Percentiles rank a stretch among this genome's conserved stretches.
These are phyloP conservation scores for Coemansia sp. DNA, from an alignment of 192 early-diverging fungal genomes.

Conservation along the genomic window DNA sequence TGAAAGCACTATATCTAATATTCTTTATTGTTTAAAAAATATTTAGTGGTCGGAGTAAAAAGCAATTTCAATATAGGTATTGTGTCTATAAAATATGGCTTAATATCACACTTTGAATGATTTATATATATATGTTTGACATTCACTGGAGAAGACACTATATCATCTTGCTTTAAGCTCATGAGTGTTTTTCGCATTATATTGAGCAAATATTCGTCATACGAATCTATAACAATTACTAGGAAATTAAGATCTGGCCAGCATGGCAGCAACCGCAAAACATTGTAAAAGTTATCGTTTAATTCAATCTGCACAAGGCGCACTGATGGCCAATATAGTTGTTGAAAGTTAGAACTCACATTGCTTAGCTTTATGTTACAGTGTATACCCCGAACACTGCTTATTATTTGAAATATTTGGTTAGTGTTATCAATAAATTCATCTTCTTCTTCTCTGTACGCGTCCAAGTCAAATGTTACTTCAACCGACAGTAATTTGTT, in stretches of 20 bases:
- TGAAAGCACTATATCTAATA: no score
- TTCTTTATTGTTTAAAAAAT: no score
- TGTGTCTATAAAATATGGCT: neutral
- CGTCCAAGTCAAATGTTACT: neutral
- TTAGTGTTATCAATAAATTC: neutral
- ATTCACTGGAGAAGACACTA: neutral
- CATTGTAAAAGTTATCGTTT: neutral
- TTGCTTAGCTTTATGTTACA: neutral
- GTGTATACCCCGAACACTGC: no score
- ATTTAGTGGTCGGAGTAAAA: no score
- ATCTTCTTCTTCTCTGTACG: neutral
- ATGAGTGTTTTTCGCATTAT: neutral
- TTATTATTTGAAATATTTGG: neutral
- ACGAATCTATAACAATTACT: neutral
- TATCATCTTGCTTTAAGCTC: neutral
- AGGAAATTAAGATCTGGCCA: neutral
- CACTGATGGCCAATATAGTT: neutral
- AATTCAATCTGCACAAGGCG: neutral
- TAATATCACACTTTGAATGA: neutral
- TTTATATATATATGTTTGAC: neutral
- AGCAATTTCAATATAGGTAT: no score
- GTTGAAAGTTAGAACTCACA: neutral
- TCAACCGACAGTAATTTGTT: neutral
- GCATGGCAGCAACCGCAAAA: neutral
- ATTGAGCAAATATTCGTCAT: neutral